These are phyloP conservation scores for Aspergillus caelatus DNA, from an alignment of 2,329 filamentous ascomycete species.

Conservation along the genomic window DNA sequence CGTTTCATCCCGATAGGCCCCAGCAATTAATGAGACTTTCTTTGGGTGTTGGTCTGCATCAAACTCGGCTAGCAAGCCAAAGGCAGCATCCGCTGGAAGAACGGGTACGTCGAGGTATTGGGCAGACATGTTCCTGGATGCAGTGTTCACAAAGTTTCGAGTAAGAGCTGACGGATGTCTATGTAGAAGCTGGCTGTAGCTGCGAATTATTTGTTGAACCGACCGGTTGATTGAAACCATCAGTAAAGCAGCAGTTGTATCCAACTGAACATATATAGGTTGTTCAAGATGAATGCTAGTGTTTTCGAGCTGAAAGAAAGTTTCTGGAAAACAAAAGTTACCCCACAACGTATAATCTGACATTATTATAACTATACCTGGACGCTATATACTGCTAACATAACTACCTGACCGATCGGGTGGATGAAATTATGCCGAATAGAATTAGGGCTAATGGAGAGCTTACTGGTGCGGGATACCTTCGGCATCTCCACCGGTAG, in stretches of 20 bases:
- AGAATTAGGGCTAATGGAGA: background rate
- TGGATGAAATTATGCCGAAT: background rate
- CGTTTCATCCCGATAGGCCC: slow-evolving; percentile 45
- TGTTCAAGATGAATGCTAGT: background rate
- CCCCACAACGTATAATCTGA: too few relatives aligned
- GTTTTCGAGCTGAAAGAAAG: background rate
- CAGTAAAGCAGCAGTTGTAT: background rate
- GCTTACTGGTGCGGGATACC: background rate
- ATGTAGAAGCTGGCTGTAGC: background rate
- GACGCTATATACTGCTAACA: background rate
- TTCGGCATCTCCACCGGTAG: background rate
- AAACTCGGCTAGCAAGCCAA: slow-evolving; percentile 29
- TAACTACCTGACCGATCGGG: background rate
- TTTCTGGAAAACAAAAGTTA: rapidly evolving
- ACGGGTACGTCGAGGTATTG: background rate
- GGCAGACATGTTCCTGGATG: background rate
- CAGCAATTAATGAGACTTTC: slow-evolving; percentile 45
- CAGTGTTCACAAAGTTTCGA: background rate
- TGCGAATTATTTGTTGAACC: background rate
- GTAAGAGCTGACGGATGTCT: background rate
- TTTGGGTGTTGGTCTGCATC: slow-evolving; percentile 25
- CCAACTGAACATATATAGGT: too few relatives aligned
- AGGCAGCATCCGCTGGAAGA: slow-evolving; percentile 16
- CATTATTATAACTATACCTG: background rate
- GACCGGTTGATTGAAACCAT: background rate